These are phyloP conservation scores for Aspergillus brunneoviolaceus DNA, from an alignment of 2,329 filamentous ascomycete species.

Conservation along the genomic window DNA sequence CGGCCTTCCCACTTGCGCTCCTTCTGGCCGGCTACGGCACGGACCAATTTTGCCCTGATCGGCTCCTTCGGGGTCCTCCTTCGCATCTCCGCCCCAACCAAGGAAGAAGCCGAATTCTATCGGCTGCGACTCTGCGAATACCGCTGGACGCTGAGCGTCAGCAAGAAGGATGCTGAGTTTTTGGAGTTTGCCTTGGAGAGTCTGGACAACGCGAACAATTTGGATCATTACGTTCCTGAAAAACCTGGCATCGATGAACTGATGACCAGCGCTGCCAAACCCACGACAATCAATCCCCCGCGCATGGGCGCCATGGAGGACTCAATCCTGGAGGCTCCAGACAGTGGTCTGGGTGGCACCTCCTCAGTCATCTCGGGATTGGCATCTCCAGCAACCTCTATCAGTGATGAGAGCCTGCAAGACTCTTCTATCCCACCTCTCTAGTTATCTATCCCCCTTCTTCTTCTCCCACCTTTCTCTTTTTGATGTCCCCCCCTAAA, in stretches of 20 bases:
- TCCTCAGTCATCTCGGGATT: conserved; percentile 41
- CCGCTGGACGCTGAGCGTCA: conserved; percentile 88
- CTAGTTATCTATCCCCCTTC: neutral
- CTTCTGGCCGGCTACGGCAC: conserved; percentile 67
- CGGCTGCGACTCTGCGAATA: conserved; percentile 82
- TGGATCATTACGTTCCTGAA: conserved; percentile 68
- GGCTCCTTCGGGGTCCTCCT: conserved; percentile 89
- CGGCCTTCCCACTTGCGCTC: conserved; percentile 81
- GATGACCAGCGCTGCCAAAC: conserved; percentile 35
- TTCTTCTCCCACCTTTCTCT: neutral
- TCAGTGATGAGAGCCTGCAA: conserved; percentile 33
- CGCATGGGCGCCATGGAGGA: conserved; percentile 28
- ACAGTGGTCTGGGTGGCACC: conserved; percentile 22
- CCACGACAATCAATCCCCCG: conserved; percentile 15
- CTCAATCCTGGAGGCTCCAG: conserved; percentile 25
- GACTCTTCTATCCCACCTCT: conserved; percentile 20
- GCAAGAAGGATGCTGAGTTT: conserved; percentile 64
- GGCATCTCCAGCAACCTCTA: conserved; percentile 38
- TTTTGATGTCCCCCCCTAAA: neutral
- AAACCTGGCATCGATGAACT: conserved; percentile 61
- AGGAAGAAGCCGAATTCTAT: conserved; percentile 92
- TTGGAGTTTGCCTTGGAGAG: conserved; percentile 70
- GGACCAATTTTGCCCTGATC: conserved; percentile 83
- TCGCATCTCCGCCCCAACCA: conserved; percentile 82
- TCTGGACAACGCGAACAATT: conserved; percentile 68